Evolutionary conservation across 2,329 filamentous ascomycete species (phyloP).

Genomic region (Talaromyces piceae): DNA sequence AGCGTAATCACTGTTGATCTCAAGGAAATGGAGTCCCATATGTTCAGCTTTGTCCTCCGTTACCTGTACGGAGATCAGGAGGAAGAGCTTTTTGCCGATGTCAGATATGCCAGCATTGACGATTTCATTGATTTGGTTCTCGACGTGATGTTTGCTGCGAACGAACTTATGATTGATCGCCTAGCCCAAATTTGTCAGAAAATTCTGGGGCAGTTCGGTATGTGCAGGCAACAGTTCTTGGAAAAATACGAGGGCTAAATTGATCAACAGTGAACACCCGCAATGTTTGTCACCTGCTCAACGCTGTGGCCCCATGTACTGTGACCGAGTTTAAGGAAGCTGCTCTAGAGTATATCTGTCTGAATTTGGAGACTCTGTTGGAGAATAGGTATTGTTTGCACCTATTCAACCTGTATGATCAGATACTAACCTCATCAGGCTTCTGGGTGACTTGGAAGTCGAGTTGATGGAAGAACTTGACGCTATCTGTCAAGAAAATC

Average conservation of each 20-base stretch:
- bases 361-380: constrained; percentile 85
- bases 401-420: constrained; percentile 3
- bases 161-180: constrained; percentile 91
- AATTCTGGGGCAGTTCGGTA: constrained; percentile 69
- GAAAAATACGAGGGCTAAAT: constrained; percentile 14
- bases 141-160: constrained; percentile 81
- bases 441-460: constrained; percentile 77
- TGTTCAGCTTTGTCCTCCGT: constrained; percentile 71
- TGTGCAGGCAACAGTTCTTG: constrained; percentile 14
- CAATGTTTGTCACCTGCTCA: constrained; percentile 79
- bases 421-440: constrained; percentile 27
- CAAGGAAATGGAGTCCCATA: constrained; percentile 64
- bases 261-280: constrained; percentile 58
- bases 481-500: constrained; percentile 70
- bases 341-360: constrained; percentile 80
- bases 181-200: constrained; percentile 85
- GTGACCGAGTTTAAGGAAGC: constrained; percentile 81
- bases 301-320: constrained; percentile 75
- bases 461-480: constrained; percentile 78
- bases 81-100: constrained; percentile 70
- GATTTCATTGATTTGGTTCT: constrained; percentile 83
- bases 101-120: constrained; percentile 64
- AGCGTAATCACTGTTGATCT: constrained; percentile 66
- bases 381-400: constrained; percentile 61
- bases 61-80: constrained; percentile 81